These are phyloP conservation scores for Trametopsis cervina DNA, from an alignment of 768 basidiomycete genomes.

Conservation along the genomic window DNA sequence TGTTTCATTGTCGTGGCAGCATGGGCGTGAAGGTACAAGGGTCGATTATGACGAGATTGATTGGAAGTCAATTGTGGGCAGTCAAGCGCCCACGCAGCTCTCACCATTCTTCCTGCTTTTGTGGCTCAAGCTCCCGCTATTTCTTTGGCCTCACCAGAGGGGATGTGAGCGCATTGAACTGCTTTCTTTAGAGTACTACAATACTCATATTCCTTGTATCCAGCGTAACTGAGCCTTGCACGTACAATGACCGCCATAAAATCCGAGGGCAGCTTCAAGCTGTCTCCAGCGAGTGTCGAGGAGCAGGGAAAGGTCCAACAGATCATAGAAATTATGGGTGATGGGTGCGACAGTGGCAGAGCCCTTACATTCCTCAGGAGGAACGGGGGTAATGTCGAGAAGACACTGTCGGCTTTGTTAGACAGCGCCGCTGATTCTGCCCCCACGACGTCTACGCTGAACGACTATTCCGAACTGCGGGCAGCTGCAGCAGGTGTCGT, in stretches of 20 bases:
- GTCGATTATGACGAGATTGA: background rate
- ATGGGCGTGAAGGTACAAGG: too few species aligned
- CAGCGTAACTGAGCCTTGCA: too few species aligned
- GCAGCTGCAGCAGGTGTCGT: constrained; percentile 7
- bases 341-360: constrained; percentile 34
- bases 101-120: background rate
- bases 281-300: constrained; percentile 15
- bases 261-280: constrained; percentile 4
- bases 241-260: constrained; percentile 1
- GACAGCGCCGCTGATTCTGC: constrained; percentile 22
- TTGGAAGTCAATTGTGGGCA: background rate
- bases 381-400: constrained; percentile 45
- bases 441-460: constrained; percentile 3
- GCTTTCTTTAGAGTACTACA: too few species aligned
- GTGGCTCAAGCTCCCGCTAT: background rate
- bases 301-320: constrained; percentile 25
- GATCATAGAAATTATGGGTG: constrained; percentile 33
- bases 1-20: too few species aligned
- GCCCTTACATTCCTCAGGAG: constrained; percentile 53
- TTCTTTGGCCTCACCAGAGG: background rate
- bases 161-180: too few species aligned
- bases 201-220: too few species aligned
- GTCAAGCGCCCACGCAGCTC: background rate
- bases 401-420: constrained; percentile 27
- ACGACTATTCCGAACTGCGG: constrained; percentile 8